phyloP scores from a whole-genome alignment of 192 early-diverging fungal genomes.

The Coemansia sp. region DNA sequence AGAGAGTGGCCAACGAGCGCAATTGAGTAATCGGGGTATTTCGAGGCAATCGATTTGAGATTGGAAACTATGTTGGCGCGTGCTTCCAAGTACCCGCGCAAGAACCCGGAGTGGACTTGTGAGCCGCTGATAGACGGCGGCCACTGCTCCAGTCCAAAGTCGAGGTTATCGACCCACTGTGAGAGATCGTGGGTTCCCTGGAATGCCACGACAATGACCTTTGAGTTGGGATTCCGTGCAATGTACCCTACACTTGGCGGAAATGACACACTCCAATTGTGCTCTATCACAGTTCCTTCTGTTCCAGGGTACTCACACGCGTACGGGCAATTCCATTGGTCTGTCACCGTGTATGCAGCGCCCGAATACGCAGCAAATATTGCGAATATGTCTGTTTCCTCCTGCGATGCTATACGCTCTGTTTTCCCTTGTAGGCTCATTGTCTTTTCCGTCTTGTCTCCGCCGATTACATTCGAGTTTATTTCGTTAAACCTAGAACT shows the following conservation, averaged over 20 bases:
- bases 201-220: constrained; percentile 36
- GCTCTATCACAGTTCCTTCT: constrained; percentile 37
- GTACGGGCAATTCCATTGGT: constrained; percentile 37
- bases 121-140: constrained; percentile 25
- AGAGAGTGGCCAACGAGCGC: constrained; percentile 47
- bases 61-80: constrained; percentile 15
- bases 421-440: background rate
- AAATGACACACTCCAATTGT: constrained; percentile 30
- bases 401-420: background rate
- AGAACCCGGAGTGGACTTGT: constrained; percentile 47
- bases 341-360: constrained; percentile 41
- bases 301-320: constrained; percentile 46
- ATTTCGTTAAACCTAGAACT: background rate
- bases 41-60: constrained; percentile 8
- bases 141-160: constrained; percentile 28
- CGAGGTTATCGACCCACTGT: constrained; percentile 41
- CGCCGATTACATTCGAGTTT: background rate
- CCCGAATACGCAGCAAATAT: constrained; percentile 44
- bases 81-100: constrained; percentile 33
- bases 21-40: constrained; percentile 42
- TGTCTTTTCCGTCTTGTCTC: background rate
- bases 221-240: constrained; percentile 32
- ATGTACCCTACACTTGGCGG: constrained; percentile 43
- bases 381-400: constrained; percentile 18
- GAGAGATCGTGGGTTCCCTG: constrained; percentile 38